Percentiles rank a stretch among this genome's conserved stretches.
These are phyloP conservation scores for Myrica gale DNA, from an alignment of 306 rosid genomes.

Conservation along the genomic window DNA sequence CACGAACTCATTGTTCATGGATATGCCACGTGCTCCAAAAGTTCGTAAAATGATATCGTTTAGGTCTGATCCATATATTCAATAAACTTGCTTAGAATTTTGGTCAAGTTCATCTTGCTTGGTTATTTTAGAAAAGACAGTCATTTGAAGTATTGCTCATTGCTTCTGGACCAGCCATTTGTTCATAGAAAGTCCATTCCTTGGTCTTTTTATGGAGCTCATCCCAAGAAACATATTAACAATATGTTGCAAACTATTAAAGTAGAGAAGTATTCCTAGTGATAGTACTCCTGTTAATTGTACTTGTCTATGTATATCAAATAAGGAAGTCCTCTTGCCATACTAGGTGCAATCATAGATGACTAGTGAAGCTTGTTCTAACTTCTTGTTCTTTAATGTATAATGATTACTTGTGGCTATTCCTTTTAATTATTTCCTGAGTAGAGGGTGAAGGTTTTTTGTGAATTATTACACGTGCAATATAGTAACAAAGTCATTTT, in stretches of 20 bases:
- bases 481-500: slow-evolving; percentile 15
- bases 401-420: not conserved
- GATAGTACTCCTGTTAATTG: not conserved
- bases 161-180: slow-evolving; percentile 15
- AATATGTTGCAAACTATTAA: slow-evolving; percentile 5
- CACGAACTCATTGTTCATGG: slow-evolving; percentile 92
- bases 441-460: slow-evolving; percentile 8
- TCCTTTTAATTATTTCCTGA: slow-evolving; percentile 5
- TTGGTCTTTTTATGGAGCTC: slow-evolving; percentile 10
- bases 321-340: not conserved
- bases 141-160: slow-evolving; percentile 25
- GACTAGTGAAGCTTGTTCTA: not conserved
- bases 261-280: not conserved
- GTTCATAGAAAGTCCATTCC: slow-evolving; percentile 22
- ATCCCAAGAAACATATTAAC: not conserved
- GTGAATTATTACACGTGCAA: slow-evolving; percentile 10
- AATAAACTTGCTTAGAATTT: slow-evolving; percentile 20
- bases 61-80: slow-evolving; percentile 48
- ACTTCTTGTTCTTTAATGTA: not conserved
- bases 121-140: slow-evolving; percentile 21
- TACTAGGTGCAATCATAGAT: slow-evolving; percentile 1
- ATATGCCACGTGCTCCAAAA: slow-evolving; percentile 96
- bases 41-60: slow-evolving; percentile 97
- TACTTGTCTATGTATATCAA: not conserved
- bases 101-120: slow-evolving; percentile 7